Evolutionary conservation across 331 rosid genomes (phyloP), one percentile per base, ranked within the genome.

Genomic region (Rosa hybrid): DNA sequence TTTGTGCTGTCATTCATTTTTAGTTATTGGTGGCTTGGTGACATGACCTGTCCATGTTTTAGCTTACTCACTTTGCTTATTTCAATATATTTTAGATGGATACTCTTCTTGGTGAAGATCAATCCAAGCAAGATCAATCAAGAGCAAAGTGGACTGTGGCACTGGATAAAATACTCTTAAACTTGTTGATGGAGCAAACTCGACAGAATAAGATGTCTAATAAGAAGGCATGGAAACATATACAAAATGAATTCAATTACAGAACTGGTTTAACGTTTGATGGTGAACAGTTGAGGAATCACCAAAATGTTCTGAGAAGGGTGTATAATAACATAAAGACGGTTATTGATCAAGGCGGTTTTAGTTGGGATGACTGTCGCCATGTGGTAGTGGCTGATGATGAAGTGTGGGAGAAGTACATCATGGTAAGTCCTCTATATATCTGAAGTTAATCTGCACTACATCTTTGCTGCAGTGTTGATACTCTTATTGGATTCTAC

Each of bases 201-300:
- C 38, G 3, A 44, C 74, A 44, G 54, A 69, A 69, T 69, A 69
- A 69, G 54, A 69, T 69, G 53, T 69, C 53, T 20, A 69, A 11
- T 49, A 69, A 69, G 38, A 69, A 69, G 53, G 74, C 74, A 42
- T 69, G 74, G 74, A 69, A 69, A 69, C 74, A 69, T 44, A 44
- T 69, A 44, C 74, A 44, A 21, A n/a, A 69, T 4, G 74, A 69
- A 69, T 69, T 69, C 74, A 44, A 69, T n/a, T 21, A 44, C 54
- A 69, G 34, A 69, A 69, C 74, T 12, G 74, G 74, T 42, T 44
- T 69, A 6, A 23, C 16, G 4, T 69, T 69, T 69, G 74, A 69
- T 69, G 74, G 74, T 45, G 74, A 69, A 44, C 74, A 69, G 74
- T 69, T 44, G 20, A 69, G 74, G 74, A 69, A 69, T 69, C 74